A percentile compares a stretch with the other conserved stretches of the same genome.
Conservation (phyloP, 129 eudicot species). For the Solidago caesia region DNA sequence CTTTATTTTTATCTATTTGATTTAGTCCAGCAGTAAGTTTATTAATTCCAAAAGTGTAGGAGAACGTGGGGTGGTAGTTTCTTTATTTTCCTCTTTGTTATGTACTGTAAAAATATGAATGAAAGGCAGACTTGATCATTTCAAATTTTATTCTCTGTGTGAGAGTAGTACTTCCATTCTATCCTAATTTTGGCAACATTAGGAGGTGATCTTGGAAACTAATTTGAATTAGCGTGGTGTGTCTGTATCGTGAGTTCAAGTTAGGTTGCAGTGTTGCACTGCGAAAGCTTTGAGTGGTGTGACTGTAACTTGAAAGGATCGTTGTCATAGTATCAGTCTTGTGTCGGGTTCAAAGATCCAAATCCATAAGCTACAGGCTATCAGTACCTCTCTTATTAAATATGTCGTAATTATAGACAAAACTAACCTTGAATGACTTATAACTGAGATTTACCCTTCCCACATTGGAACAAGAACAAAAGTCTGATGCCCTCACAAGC, state of each 20-base stretch:
- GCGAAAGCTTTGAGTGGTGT: background rate
- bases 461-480: no score
- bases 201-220: slow-evolving; percentile 5
- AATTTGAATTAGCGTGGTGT: slow-evolving; percentile 5
- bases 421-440: no score
- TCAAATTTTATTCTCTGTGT: background rate
- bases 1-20: background rate
- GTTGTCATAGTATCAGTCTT: background rate
- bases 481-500: no score
- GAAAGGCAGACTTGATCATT: background rate
- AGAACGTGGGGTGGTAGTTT: background rate
- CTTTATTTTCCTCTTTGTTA: background rate
- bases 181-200: background rate
- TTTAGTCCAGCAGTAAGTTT: background rate
- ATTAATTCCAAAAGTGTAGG: background rate
- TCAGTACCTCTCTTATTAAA: no score
- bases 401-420: no score
- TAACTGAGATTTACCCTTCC: no score
- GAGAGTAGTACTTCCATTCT: background rate
- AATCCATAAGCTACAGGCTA: background rate
- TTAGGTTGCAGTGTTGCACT: no score
- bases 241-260: slow-evolving; percentile 5
- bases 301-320: background rate
- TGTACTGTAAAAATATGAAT: background rate
- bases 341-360: background rate